Evolutionary conservation across 2,329 filamentous ascomycete species (phyloP).

Genomic region (Simplicillium sp.): DNA sequence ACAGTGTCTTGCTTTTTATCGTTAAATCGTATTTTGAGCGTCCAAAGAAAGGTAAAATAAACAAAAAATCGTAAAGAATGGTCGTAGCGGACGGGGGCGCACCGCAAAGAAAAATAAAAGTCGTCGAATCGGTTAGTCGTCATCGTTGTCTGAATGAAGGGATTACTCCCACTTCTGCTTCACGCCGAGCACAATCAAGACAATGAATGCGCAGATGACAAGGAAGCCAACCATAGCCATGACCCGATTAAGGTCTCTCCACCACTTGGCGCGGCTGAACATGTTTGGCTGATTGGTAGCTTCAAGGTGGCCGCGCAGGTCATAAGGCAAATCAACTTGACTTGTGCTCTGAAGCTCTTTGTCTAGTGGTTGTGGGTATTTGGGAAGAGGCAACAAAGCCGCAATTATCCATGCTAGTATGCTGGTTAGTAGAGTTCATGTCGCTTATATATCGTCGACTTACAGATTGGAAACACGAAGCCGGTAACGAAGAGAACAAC

Average conservation of each 20-base stretch:
- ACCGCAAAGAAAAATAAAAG: not conserved
- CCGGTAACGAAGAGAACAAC: slow-evolving; percentile 66
- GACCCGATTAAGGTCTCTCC: slow-evolving; percentile 48
- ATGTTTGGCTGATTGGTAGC: slow-evolving; percentile 30
- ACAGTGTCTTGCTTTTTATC: no score
- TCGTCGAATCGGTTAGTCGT: slow-evolving; percentile 4
- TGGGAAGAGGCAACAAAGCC: slow-evolving; percentile 62
- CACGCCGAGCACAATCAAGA: slow-evolving; percentile 43
- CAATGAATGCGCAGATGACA: slow-evolving; percentile 40
- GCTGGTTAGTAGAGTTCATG: slow-evolving; percentile 14
- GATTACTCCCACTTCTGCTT: slow-evolving; percentile 33
- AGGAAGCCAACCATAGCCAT: slow-evolving; percentile 49
- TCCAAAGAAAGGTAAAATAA: slow-evolving; percentile 4
- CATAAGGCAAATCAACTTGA: slow-evolving; percentile 26
- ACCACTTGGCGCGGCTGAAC: slow-evolving; percentile 47
- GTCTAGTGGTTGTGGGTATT: slow-evolving; percentile 41
- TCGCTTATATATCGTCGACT: slow-evolving; percentile 17
- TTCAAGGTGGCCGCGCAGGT: slow-evolving; percentile 21
- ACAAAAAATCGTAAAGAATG: not conserved
- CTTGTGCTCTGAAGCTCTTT: slow-evolving; percentile 33
- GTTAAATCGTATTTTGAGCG: no score
- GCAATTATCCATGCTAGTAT: slow-evolving; percentile 70
- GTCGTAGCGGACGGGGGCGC: not conserved
- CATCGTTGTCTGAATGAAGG: slow-evolving; percentile 12
- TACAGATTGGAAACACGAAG: slow-evolving; percentile 68